A percentile compares a stretch with the other conserved stretches of the same genome.
These are phyloP conservation scores for Posidonia oceanica DNA, from an alignment of 116 monocot species.

Conservation along the genomic window DNA sequence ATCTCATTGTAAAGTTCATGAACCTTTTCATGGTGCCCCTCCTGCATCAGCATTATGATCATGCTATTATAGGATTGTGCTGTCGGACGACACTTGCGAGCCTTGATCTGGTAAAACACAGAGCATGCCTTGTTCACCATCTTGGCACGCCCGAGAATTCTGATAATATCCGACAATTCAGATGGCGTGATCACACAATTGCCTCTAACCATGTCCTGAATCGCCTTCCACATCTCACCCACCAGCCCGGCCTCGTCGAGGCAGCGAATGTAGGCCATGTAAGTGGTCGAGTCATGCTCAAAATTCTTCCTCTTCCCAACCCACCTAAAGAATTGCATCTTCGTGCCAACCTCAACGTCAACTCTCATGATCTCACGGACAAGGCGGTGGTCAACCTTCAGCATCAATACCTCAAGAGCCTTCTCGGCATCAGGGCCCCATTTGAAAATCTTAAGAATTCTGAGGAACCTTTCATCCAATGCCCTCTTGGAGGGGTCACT, in stretches of 20 bases:
- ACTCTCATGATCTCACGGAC: slow-evolving; percentile 56
- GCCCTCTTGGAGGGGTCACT: slow-evolving; percentile 17
- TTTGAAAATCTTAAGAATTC: slow-evolving; percentile 94
- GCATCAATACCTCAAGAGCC: slow-evolving; percentile 81
- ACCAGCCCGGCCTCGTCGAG: slow-evolving; percentile 44
- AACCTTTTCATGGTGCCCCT: slow-evolving; percentile 87
- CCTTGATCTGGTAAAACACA: slow-evolving; percentile 82
- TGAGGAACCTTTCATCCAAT: slow-evolving; percentile 71
- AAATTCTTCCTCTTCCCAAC: slow-evolving; percentile 49
- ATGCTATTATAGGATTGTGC: slow-evolving; percentile 62
- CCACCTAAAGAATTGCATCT: slow-evolving; percentile 87
- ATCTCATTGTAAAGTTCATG: slow-evolving; percentile 94
- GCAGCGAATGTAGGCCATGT: slow-evolving; percentile 67
- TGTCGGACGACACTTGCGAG: slow-evolving; percentile 60
- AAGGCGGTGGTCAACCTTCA: slow-evolving; percentile 73
- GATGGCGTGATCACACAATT: slow-evolving; percentile 36
- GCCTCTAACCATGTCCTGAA: slow-evolving; percentile 66
- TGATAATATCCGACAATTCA: slow-evolving; percentile 60
- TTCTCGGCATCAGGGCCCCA: slow-evolving; percentile 97
- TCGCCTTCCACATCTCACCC: slow-evolving; percentile 74
- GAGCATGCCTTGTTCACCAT: slow-evolving; percentile 79
- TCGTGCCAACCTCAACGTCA: slow-evolving; percentile 47
- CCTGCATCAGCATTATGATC: slow-evolving; percentile 77
- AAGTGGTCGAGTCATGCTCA: slow-evolving; percentile 65
- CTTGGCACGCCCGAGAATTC: slow-evolving; percentile 63